phyloP scores from a whole-genome alignment of 2,329 filamentous ascomycete genomes.

The Aphanocladium album region DNA sequence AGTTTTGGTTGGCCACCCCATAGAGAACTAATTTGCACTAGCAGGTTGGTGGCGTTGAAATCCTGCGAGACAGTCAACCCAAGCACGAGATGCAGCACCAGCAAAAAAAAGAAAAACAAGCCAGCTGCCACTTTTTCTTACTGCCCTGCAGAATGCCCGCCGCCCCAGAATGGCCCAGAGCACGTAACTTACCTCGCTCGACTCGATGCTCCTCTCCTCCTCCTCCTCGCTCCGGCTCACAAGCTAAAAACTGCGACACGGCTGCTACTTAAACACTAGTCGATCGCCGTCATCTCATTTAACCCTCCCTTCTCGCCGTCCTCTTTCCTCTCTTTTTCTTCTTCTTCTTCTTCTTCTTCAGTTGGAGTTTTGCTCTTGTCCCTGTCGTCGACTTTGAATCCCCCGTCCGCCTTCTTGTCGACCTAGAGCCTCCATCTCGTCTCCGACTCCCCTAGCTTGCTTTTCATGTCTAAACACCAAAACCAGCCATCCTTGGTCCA shows the following conservation, averaged over 20 bases:
- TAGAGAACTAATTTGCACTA: not conserved
- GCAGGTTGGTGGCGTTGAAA: not conserved
- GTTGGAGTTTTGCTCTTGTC: slow-evolving; percentile 5
- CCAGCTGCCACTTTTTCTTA: not conserved
- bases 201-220: not conserved
- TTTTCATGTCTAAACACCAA: not conserved
- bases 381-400: not conserved
- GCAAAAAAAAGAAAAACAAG: not conserved
- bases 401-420: not conserved
- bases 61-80: not conserved
- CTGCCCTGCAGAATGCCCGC: too few species aligned
- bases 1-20: not conserved
- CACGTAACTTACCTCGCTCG: too few species aligned
- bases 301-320: not conserved
- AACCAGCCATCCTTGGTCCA: not conserved
- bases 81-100: not conserved
- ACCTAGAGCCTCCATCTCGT: slow-evolving; percentile 1
- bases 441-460: not conserved
- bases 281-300: slow-evolving; percentile 8
- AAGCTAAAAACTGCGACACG: slow-evolving; percentile 7
- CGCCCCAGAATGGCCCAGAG: too few species aligned
- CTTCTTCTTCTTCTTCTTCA: not conserved
- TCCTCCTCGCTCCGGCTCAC: not conserved
- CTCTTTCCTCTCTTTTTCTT: not conserved
- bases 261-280: slow-evolving; percentile 8